Base-by-base conservation (phyloP, 1,284 basidiomycete species). In the Grifola frondosa region DNA sequence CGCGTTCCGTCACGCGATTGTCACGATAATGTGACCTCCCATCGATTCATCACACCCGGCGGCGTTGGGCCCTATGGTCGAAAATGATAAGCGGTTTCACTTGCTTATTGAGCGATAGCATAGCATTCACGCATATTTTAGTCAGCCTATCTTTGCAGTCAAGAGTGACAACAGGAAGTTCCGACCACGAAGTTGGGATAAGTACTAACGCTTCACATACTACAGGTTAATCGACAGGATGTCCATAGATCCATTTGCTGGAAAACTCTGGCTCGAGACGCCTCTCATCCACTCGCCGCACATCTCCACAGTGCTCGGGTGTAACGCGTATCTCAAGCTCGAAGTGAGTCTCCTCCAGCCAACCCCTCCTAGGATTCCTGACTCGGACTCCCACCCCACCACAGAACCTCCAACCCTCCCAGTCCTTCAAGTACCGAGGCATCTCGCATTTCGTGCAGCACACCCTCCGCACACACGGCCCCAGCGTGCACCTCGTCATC, bases 351-450 rank as follows among this genome's bases (percentile, higher is more conserved):
- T 12, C 21, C 21, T 23, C 16, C 34, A 9, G 9, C 13, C 28
- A 17, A 19, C 20, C 28, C 19, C 25, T 28, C 31, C 15, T 15
- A 30, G 7, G 24, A 24, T 45, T n/a, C 12, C 21, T 28, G 20
- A n/a, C 35, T 10, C 19, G 6, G 11, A 5, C 22, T 6, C 26
- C 8, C 26, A 28, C 16, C 32, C n/a, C 23, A 13, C 30, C 53
- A 85, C 53, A 88, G 86, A 84, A 75, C 52, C 66, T 88, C 2
- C 87, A 89, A 43, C 81, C 81, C 0, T 77, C 77, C 0, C 74
- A 84, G 49, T 88, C 85, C 3, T 89, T 87, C 77, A 88, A 90
- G 60, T 81, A 75, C 52, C 73, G 87, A 17, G 84, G 85, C 5
- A 73, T 88, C 25, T 82, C 82, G 15, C 68, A 74, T 48, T 83